These are phyloP conservation scores for Pelargonium citronellum DNA, from an alignment of 441 rosid species.

Conservation along the genomic window DNA sequence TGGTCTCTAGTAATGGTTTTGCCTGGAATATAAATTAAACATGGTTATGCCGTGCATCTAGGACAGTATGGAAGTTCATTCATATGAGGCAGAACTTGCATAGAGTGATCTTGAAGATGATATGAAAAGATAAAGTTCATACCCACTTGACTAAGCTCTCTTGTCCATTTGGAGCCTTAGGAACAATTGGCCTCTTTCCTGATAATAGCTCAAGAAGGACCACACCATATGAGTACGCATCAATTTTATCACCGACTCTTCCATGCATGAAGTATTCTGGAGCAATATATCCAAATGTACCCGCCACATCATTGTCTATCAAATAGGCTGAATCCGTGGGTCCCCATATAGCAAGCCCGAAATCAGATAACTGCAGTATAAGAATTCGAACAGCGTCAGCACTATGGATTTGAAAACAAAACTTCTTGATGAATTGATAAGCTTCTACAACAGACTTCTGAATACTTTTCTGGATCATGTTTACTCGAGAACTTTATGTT, in stretches of 20 bases:
- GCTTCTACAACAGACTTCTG: background rate
- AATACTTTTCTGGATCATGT: background rate
- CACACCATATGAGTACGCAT: conserved; percentile 85
- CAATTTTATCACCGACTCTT: conserved; percentile 76
- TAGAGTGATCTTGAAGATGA: conserved; percentile 5
- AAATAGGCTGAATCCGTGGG: conserved; percentile 35
- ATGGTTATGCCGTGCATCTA: no score
- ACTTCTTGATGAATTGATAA: conserved; percentile 1
- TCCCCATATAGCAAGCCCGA: conserved; percentile 74
- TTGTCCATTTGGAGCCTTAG: conserved; percentile 50
- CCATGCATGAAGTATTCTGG: conserved; percentile 93
- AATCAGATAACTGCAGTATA: conserved; percentile 55
- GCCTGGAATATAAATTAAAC: conserved; percentile 44
- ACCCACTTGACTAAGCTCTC: conserved; percentile 96
- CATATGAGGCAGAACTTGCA: background rate
- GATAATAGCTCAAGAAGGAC: conserved; percentile 87
- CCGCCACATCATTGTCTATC: conserved; percentile 58
- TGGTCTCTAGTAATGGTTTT: conserved; percentile 61
- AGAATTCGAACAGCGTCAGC: background rate
- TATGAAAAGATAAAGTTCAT: conserved; percentile 21
- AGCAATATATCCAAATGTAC: conserved; percentile 94
- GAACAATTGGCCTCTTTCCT: conserved; percentile 71
- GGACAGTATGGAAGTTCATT: background rate
- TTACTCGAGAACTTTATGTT: background rate
- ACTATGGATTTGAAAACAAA: background rate